Evolutionary conservation across 441 rosid species (phyloP).

Genomic region (Dalechampia spathulata): DNA sequence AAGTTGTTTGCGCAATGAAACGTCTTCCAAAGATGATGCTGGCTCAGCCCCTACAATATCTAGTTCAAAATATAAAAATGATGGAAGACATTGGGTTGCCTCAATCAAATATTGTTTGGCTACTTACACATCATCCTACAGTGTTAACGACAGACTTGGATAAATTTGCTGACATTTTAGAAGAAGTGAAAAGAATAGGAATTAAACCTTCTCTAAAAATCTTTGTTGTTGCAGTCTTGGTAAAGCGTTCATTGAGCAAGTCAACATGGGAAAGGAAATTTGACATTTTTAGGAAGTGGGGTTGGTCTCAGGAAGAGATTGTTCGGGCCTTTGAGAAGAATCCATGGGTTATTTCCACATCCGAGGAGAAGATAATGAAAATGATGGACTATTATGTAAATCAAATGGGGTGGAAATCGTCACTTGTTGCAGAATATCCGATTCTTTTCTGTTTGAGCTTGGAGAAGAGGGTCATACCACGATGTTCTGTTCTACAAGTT

Average conservation of each 20-base stretch:
- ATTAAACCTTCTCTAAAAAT: not conserved
- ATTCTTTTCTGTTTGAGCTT: conserved; percentile 9
- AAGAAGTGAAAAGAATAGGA: conserved; percentile 8
- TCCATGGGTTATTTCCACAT: conserved; percentile 14
- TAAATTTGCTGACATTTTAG: conserved; percentile 9
- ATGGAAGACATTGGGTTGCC: conserved; percentile 19
- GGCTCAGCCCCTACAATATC: not conserved
- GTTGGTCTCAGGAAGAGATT: conserved; percentile 12
- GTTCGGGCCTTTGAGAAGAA: conserved; percentile 12
- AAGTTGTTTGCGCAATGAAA: conserved; percentile 6
- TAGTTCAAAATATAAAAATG: conserved; percentile 10
- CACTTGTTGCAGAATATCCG: conserved; percentile 4
- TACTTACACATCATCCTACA: not conserved
- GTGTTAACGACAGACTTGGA: not conserved
- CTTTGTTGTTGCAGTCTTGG: conserved; percentile 9
- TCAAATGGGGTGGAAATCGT: conserved; percentile 16
- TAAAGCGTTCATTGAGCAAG: not conserved
- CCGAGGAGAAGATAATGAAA: conserved; percentile 15
- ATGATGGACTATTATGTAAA: conserved; percentile 21
- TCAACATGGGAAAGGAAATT: conserved; percentile 8
- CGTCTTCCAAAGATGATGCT: not conserved
- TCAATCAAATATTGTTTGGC: conserved; percentile 4
- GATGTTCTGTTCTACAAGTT: too few relatives aligned
- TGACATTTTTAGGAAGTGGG: conserved; percentile 16
- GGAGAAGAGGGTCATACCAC: conserved; percentile 15